Evolutionary conservation across 2,329 filamentous ascomycete species (phyloP).

Genomic region (Ceratocystis huliohia): DNA sequence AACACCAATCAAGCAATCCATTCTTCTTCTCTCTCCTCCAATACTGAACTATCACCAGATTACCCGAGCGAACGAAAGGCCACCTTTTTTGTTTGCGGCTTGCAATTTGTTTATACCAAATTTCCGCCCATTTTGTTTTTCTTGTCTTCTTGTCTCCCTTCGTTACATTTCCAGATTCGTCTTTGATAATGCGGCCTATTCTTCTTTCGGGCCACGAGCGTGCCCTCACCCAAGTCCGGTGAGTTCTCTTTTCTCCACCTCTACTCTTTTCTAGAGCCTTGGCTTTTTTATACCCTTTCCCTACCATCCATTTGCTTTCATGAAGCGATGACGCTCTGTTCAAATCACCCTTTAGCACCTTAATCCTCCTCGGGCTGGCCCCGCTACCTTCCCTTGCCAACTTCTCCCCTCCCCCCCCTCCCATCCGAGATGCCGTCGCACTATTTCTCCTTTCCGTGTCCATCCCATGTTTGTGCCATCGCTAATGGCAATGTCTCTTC

Average conservation of each 20-base stretch:
- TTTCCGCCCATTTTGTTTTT: constrained; percentile 4
- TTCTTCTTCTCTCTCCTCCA: constrained; percentile 19
- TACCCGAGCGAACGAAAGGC: constrained; percentile 10
- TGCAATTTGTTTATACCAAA: neutral
- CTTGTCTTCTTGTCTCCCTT: constrained; percentile 7
- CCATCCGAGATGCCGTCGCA: neutral
- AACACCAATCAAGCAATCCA: constrained; percentile 19
- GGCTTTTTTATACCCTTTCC: neutral
- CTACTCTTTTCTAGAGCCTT: neutral
- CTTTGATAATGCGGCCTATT: constrained; percentile 80
- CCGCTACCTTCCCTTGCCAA: neutral
- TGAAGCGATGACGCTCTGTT: no score
- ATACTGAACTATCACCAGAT: constrained; percentile 18
- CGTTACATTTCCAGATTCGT: constrained; percentile 21
- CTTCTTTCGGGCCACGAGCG: constrained; percentile 93
- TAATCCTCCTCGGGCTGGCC: constrained; percentile 21
- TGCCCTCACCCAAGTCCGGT: constrained; percentile 89
- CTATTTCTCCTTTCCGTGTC: neutral
- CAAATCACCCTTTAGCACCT: no score
- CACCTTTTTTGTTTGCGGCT: constrained; percentile 6
- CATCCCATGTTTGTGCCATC: neutral
- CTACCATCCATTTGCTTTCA: neutral
- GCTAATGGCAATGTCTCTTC: constrained; percentile 21
- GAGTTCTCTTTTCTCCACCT: constrained; percentile 27
- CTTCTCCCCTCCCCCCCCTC: neutral